Base-by-base conservation (phyloP, 768 basidiomycete genomes). In the Hydnomerulius pinastri region DNA sequence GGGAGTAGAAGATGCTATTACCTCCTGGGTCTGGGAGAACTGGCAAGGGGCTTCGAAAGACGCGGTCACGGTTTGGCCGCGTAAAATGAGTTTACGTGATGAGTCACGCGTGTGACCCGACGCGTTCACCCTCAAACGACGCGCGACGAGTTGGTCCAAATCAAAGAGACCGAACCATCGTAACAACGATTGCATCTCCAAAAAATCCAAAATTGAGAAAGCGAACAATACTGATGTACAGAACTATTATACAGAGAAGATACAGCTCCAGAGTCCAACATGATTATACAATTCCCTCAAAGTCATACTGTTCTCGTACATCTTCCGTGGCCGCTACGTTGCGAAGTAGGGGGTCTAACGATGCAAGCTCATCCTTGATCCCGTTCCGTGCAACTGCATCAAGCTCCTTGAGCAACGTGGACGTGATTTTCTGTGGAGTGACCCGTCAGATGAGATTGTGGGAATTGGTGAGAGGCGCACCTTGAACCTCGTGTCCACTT, bases 401-500 rank as follows among this genome's bases (percentile, higher is more conserved):
- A 20, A 96, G 79, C 56, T 95, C 92, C 67, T 92, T 93, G 50
- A 92, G 70, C 9, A 96, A 71, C 35, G 71, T 72, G 17, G 82
- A 78, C n/a, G 85, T 87, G 55, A 94, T 83, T 85, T 93, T 95
- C 92, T 94, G 66, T 15, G n/a, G 32, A 6, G 33, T 1, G 35
- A n/a, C n/a, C n/a, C n/a, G n/a, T n/a, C n/a, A 37, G 17, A n/a
- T 28, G 2, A 10, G 17, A 4, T 20, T 23, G 17, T 24, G 28
- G 25, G 48, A 70, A n/a, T n/a, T n/a, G n/a, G n/a, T n/a, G n/a
- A n/a, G n/a, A n/a, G n/a, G n/a, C 79, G 44, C 39, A 90, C 92
- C 77, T 92, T 95, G 59, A 96, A 79, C 68, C 89, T 90, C 27
- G 77, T 74, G 64, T 96, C 93, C 36, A 92, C 82, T 69, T 92